Base-by-base conservation (phyloP, 495 filamentous ascomycete genomes). In the Aspergillus cristatus region DNA sequence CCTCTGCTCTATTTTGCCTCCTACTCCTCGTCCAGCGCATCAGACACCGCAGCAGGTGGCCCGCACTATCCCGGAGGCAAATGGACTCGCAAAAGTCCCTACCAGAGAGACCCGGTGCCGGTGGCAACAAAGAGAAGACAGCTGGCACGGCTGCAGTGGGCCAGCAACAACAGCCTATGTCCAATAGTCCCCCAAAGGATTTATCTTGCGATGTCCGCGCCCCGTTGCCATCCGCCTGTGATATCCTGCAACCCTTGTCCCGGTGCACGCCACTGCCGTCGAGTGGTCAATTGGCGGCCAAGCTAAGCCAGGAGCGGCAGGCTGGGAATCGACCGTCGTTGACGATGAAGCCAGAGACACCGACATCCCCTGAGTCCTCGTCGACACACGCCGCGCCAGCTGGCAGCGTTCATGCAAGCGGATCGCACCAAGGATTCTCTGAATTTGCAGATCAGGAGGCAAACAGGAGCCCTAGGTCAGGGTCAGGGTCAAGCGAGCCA, bases 171-270 rank as follows among this genome's bases (percentile, higher is more conserved):
- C 13, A 35, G 18, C 8, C 20, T 8, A 28, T 33, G 12, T 13
- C 34, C 37, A 41, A 16, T 32, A n/a, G n/a, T n/a, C n/a, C n/a
- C n/a, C 25, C 18, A 10, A 30, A 22, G 29, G 34, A 34, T 22
- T 31, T 25, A 15, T 8, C 22, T 6, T 34, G 32, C 45, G 14
- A 46, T 38, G 28, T 24, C 26, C 32, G 35, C 37, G 18, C 46
- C 37, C 16, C 33, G 20, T 17, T 42, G 34, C 33, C 48, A 31
- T 59, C 63, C 11, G 59, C 63, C n/a, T 56, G 53, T 35, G 59
- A 63, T 50, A 48, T 65, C 25, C 37, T 67, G 26, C 48, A 47
- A 36, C 60, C 63, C 28, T 41, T 65, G 28, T 67, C 63, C 14
- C 50, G 53, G 17, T 36, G 40, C 28, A 49, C 51, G n/a, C 33